Percentiles rank a stretch among this genome's conserved stretches.
phyloP scores from a whole-genome alignment of 169 alveolate species.

The Babesia bigemina region DNA sequence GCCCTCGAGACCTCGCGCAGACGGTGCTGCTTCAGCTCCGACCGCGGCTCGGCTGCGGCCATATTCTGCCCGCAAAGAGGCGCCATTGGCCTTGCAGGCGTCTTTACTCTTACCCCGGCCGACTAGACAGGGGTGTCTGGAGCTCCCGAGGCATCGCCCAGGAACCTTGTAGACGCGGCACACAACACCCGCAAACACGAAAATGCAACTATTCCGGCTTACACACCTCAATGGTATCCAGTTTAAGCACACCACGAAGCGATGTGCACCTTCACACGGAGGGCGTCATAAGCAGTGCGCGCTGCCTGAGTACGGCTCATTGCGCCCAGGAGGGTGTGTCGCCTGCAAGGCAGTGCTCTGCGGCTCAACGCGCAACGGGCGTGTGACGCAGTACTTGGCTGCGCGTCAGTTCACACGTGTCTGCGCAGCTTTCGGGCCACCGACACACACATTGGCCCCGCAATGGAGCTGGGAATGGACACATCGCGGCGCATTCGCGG shows the following conservation, averaged over 20 bases:
- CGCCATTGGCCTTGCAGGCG: conserved; percentile 3
- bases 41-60: conserved; percentile 1
- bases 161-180: no score
- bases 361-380: not conserved
- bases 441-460: not conserved
- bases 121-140: not conserved
- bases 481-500: no score
- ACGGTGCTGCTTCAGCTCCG: conserved; percentile 5
- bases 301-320: conserved; percentile 6
- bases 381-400: not conserved
- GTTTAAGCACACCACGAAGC: not conserved
- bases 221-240: not conserved
- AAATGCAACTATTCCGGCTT: not conserved
- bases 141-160: no score
- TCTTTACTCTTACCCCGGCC: not conserved
- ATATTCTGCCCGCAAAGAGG: not conserved
- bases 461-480: no score
- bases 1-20: not conserved
- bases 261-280: no score
- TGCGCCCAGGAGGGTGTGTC: conserved; percentile 8
- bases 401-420: not conserved
- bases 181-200: no score
- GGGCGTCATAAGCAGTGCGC: no score
- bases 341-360: conserved; percentile 47
- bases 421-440: not conserved